Conservation (phyloP, 2,329 filamentous ascomycete species). For the Aureobasidium lini region DNA sequence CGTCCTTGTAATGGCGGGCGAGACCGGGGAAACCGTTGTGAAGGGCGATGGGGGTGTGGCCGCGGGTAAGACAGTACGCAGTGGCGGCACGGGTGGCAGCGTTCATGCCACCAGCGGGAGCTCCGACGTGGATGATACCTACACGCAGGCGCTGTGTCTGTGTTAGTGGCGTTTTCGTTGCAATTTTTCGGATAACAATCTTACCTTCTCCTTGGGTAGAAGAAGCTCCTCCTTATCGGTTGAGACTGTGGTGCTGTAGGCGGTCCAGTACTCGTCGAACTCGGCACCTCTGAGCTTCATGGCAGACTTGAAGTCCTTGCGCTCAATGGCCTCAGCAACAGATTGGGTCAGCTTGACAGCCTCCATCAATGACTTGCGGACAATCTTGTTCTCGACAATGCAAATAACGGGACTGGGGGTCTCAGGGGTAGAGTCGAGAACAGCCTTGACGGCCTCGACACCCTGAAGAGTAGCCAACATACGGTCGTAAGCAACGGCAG, state of each 20-base stretch:
- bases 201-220: constrained; percentile 63
- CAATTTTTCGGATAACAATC: constrained; percentile 20
- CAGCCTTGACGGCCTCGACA: constrained; percentile 86
- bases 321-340: constrained; percentile 72
- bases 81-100: constrained; percentile 89
- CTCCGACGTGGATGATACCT: constrained; percentile 93
- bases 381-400: constrained; percentile 96
- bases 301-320: constrained; percentile 77
- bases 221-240: constrained; percentile 63
- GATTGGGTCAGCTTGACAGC: constrained; percentile 81
- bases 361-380: constrained; percentile 79
- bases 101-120: constrained; percentile 96
- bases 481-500: constrained; percentile 87
- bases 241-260: constrained; percentile 85
- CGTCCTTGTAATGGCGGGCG: constrained; percentile 79
- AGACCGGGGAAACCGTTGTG: constrained; percentile 97
- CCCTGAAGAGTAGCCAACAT: constrained; percentile 90
- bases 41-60: constrained; percentile 87
- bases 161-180: neutral
- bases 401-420: constrained; percentile 92
- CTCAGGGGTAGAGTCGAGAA: constrained; percentile 80
- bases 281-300: constrained; percentile 88
- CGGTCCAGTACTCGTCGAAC: constrained; percentile 85
- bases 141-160: constrained; percentile 68
- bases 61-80: constrained; percentile 82